These are phyloP conservation scores for Trichomonascus vanleenenianus DNA, from an alignment of 805 yeast species.

Conservation along the genomic window DNA sequence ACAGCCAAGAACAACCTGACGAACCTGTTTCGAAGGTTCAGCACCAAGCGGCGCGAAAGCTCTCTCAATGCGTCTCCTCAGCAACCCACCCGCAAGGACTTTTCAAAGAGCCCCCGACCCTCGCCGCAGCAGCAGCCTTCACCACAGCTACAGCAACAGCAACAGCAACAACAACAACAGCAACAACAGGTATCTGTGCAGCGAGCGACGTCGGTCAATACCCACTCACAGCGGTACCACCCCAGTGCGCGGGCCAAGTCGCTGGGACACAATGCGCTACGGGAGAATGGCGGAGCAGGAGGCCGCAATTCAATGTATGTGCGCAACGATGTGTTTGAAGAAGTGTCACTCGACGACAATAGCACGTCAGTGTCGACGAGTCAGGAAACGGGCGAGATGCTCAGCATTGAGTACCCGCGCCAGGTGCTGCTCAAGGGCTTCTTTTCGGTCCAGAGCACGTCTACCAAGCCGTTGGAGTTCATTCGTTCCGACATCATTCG, in stretches of 20 bases:
- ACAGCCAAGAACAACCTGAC: conserved; percentile 10
- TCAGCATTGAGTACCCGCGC: conserved; percentile 87
- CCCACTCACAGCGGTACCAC: conserved; percentile 36
- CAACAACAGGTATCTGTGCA: neutral
- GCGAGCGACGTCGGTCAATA: conserved; percentile 1
- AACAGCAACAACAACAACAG: neutral
- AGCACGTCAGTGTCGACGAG: neutral
- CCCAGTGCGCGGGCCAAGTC: conserved; percentile 87
- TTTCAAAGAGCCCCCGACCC: neutral
- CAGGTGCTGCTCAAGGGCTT: conserved; percentile 88
- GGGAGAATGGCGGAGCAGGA: too few species aligned
- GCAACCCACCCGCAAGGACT: neutral
- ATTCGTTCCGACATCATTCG: conserved; percentile 77
- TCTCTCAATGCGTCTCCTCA: neutral
- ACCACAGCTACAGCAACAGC: neutral
- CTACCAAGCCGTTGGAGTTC: conserved; percentile 84
- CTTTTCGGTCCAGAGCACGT: conserved; percentile 89
- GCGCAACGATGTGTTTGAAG: neutral
- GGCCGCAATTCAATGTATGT: neutral
- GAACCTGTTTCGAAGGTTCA: conserved; percentile 18
- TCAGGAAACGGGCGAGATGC: conserved; percentile 42
- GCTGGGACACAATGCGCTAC: conserved; percentile 52
- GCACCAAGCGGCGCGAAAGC: conserved; percentile 12
- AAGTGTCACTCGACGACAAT: neutral
- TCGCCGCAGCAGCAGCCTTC: neutral